Conservation (phyloP, 139 green algal species). For the Gonium pectorale region DNA sequence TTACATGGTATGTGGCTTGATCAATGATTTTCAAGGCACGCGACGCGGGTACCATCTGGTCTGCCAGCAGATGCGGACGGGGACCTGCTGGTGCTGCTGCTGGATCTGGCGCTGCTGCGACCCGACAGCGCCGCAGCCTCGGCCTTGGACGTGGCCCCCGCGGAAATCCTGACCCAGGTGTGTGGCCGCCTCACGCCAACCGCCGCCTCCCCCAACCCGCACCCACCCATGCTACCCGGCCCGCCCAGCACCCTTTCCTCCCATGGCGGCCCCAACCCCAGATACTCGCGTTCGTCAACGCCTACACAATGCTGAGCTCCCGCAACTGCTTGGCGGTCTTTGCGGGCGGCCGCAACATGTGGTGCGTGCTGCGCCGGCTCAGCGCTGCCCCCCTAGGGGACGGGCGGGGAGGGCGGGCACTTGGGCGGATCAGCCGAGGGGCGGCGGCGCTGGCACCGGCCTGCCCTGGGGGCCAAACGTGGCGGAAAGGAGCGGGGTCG, state of each 20-base stretch:
- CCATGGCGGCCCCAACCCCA: background rate
- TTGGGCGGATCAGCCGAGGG: no score
- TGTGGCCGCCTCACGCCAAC: background rate
- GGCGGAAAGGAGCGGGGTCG: no score
- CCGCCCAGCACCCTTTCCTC: background rate
- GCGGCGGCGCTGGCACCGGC: no score
- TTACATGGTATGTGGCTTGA: no score
- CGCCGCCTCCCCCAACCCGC: no score
- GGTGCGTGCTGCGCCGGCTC: no score
- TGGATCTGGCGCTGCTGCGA: constrained; percentile 31
- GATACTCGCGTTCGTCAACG: constrained; percentile 50
- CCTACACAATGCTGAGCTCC: constrained; percentile 52
- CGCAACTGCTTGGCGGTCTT: constrained; percentile 54
- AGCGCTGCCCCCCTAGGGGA: no score
- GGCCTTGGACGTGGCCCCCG: background rate
- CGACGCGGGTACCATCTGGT: background rate
- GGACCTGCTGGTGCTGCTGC: constrained; percentile 45
- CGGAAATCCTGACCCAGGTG: constrained; percentile 38
- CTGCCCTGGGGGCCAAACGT: no score
- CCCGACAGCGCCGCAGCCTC: background rate
- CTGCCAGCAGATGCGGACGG: constrained; percentile 24
- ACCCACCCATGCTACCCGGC: no score
- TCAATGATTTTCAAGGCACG: background rate
- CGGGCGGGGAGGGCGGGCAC: no score
- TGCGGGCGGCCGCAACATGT: constrained; percentile 36